A percentile compares a stretch with the other conserved stretches of the same genome.
These are phyloP conservation scores for Aquilaria agallochum DNA, from an alignment of 441 rosid species.

Conservation along the genomic window DNA sequence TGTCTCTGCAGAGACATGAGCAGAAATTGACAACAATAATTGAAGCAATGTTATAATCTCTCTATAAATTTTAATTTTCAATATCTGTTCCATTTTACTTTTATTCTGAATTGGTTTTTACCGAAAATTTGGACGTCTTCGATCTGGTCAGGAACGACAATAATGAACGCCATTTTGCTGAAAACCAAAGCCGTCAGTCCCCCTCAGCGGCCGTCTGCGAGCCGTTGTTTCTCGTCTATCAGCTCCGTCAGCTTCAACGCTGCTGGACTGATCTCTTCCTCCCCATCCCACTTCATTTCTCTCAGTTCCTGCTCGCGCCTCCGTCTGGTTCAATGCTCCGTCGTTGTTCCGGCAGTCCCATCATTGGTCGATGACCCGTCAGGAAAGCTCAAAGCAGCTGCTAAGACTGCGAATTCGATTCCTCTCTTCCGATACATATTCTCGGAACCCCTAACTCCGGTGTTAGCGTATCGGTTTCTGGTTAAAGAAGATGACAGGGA, in stretches of 20 bases:
- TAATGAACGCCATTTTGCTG: slow-evolving; percentile 11
- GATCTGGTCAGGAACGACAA: too few relatives aligned
- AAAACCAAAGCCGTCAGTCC: slow-evolving; percentile 39
- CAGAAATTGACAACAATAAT: too few relatives aligned
- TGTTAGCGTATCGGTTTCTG: slow-evolving; percentile 81
- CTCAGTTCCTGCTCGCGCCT: slow-evolving; percentile 19
- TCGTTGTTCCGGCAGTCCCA: slow-evolving; percentile 28
- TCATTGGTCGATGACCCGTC: slow-evolving; percentile 47
- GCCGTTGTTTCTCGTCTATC: background rate
- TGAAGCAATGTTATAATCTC: too few relatives aligned
- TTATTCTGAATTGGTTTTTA: too few relatives aligned
- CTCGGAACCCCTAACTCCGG: slow-evolving; percentile 89
- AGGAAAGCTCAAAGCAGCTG: slow-evolving; percentile 56
- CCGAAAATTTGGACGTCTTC: too few relatives aligned
- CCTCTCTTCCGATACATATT: slow-evolving; percentile 68
- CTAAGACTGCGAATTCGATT: slow-evolving; percentile 69
- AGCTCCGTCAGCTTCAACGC: slow-evolving; percentile 6
- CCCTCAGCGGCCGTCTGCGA: slow-evolving; percentile 15
- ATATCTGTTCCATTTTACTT: too few relatives aligned
- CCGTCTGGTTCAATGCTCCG: slow-evolving; percentile 38
- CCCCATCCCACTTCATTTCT: slow-evolving; percentile 15
- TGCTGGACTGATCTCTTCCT: slow-evolving; percentile 19
- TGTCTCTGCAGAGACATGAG: too few relatives aligned
- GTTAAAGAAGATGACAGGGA: slow-evolving; percentile 96
- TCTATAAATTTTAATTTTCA: too few relatives aligned